Percentiles rank a stretch among this genome's conserved stretches.
Conservation (phyloP, 495 filamentous ascomycete species). For the Penicillium parvum region DNA sequence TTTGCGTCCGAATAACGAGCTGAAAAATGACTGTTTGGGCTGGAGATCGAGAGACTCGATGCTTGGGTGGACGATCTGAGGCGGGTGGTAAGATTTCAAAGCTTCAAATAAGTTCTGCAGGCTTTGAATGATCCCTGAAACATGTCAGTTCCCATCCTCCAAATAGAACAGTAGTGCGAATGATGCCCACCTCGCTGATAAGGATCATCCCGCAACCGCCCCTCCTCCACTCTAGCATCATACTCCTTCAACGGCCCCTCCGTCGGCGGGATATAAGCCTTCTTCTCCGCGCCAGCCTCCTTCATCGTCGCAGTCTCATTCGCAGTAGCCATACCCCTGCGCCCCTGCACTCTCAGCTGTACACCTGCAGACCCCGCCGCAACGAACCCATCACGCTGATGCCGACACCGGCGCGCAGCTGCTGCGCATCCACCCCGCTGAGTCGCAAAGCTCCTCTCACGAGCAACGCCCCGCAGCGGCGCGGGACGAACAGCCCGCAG, state of each 20-base stretch:
- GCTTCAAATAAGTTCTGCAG: conserved; percentile 87
- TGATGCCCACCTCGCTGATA: conserved; percentile 72
- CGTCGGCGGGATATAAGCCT: conserved; percentile 8
- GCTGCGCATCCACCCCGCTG: conserved; percentile 1
- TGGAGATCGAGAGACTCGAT: conserved; percentile 37
- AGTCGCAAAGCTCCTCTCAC: conserved; percentile 9
- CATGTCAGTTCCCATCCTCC: neutral
- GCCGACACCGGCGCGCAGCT: neutral
- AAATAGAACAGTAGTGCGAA: neutral
- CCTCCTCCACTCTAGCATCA: conserved; percentile 66
- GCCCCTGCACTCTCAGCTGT: conserved; percentile 6
- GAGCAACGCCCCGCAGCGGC: conserved; percentile 12
- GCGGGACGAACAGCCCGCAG: conserved; percentile 22
- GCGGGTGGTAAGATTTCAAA: conserved; percentile 67
- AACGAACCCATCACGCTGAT: neutral
- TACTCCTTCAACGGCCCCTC: conserved; percentile 83
- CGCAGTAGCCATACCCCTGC: conserved; percentile 18
- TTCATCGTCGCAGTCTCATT: conserved; percentile 7
- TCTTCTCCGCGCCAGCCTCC: conserved; percentile 7
- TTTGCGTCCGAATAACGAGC: conserved; percentile 60
- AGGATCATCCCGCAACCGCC: conserved; percentile 75
- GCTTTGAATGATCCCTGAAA: conserved; percentile 72
- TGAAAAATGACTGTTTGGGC: conserved; percentile 63
- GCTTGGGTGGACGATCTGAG: conserved; percentile 69
- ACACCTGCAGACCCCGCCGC: neutral